Conservation (phyloP, 306 rosid species). For the Cicer arietinum region DNA sequence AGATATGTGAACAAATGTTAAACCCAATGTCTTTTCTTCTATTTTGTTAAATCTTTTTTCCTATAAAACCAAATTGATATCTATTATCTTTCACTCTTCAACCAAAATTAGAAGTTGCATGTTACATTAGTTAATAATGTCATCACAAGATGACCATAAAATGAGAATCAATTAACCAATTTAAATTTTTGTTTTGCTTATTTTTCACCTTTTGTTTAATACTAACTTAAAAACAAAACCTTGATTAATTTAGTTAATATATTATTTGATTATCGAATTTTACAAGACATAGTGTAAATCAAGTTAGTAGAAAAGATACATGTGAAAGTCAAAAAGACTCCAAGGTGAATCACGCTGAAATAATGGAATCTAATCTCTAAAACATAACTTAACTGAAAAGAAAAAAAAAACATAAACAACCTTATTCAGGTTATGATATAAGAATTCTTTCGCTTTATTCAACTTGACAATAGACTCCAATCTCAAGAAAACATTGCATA, state of each 20-base stretch:
- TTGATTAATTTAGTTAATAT: not conserved
- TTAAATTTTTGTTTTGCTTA: too few species aligned
- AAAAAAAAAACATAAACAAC: not conserved
- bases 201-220: too few species aligned
- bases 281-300: not conserved
- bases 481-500: too few species aligned
- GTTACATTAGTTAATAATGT: constrained; percentile 1
- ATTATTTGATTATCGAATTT: not conserved
- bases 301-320: not conserved
- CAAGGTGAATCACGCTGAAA: not conserved
- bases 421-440: not conserved
- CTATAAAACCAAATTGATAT: constrained; percentile 38
- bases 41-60: constrained; percentile 25
- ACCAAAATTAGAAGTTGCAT: constrained; percentile 26
- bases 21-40: constrained; percentile 10
- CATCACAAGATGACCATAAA: not conserved
- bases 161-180: not conserved
- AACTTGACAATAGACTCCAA: too few species aligned
- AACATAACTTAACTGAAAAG: not conserved
- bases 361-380: constrained; percentile 1
- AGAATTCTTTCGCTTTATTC: too few species aligned
- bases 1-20: constrained; percentile 11
- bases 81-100: constrained; percentile 12
- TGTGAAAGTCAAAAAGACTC: constrained; percentile 13
- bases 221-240: not conserved